These are phyloP conservation scores for Laetiporus sulphureus DNA, from an alignment of 1,284 basidiomycete genomes.

Conservation along the genomic window DNA sequence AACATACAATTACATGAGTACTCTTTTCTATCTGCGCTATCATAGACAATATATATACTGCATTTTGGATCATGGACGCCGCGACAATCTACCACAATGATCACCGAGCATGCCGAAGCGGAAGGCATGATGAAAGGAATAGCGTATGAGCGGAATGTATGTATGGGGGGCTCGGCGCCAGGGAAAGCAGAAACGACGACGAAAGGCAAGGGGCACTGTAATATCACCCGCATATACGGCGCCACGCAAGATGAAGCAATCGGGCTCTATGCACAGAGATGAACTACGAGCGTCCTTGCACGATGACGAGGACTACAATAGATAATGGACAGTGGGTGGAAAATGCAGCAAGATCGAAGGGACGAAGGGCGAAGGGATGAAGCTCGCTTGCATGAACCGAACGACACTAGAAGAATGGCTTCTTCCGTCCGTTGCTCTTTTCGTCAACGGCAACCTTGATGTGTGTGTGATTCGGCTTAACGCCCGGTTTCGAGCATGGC, in stretches of 20 bases:
- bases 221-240: too few species aligned
- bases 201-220: too few species aligned
- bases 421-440: slow-evolving; percentile 54
- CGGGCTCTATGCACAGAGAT: slow-evolving; percentile 7
- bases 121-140: background rate
- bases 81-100: slow-evolving; percentile 3
- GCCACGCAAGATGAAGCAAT: slow-evolving; percentile 5
- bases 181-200: too few species aligned
- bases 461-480: slow-evolving; percentile 51
- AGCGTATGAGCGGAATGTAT: background rate
- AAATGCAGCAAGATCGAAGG: background rate
- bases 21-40: slow-evolving; percentile 21
- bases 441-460: slow-evolving; percentile 67
- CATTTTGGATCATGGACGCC: slow-evolving; percentile 4
- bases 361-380: too few species aligned
- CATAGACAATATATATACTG: slow-evolving; percentile 19
- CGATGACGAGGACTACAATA: background rate
- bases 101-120: slow-evolving; percentile 4
- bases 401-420: slow-evolving; percentile 53
- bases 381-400: too few species aligned
- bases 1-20: slow-evolving; percentile 25
- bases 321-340: slow-evolving; percentile 1
- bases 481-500: slow-evolving; percentile 55
- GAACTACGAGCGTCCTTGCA: background rate
- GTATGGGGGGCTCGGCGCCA: too few species aligned